These are phyloP conservation scores for Lactifluus subvellereus DNA, from an alignment of 768 basidiomycete genomes.

Conservation along the genomic window DNA sequence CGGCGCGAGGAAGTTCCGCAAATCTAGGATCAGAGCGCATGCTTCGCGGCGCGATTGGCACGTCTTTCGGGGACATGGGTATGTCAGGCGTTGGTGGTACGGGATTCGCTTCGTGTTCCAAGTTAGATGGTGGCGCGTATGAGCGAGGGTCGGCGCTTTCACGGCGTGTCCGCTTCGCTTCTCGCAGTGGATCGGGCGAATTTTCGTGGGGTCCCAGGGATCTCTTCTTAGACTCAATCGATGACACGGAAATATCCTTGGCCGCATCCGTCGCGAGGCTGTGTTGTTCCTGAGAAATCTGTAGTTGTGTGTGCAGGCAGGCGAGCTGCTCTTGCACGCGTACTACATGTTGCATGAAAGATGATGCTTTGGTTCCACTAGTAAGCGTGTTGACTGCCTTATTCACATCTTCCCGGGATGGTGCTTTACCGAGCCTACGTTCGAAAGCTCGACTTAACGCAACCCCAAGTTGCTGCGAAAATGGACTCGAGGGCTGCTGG, in stretches of 20 bases:
- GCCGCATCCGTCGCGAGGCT: neutral
- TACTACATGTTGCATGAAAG: slow-evolving; percentile 1
- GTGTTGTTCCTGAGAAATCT: neutral
- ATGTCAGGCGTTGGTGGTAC: neutral
- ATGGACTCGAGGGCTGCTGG: neutral
- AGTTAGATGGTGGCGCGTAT: neutral
- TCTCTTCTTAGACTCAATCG: neutral
- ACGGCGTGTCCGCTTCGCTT: neutral
- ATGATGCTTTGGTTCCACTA: neutral
- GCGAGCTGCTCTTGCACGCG: slow-evolving; percentile 15
- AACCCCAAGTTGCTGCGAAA: neutral
- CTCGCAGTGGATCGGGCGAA: neutral
- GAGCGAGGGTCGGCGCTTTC: neutral
- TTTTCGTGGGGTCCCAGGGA: neutral
- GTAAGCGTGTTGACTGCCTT: neutral
- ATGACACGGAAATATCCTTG: neutral
- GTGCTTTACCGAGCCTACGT: slow-evolving; percentile 7
- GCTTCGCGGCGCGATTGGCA: neutral
- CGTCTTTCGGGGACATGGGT: neutral
- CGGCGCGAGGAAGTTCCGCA: neutral
- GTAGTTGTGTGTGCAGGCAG: neutral
- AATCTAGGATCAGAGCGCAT: neutral
- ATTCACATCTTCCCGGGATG: neutral
- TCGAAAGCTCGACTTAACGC: slow-evolving; percentile 7
- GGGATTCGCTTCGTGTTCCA: neutral